Evolutionary conservation across 2,329 filamentous ascomycete species (phyloP).

Genomic region (Davidsoniella neocaledoniae): DNA sequence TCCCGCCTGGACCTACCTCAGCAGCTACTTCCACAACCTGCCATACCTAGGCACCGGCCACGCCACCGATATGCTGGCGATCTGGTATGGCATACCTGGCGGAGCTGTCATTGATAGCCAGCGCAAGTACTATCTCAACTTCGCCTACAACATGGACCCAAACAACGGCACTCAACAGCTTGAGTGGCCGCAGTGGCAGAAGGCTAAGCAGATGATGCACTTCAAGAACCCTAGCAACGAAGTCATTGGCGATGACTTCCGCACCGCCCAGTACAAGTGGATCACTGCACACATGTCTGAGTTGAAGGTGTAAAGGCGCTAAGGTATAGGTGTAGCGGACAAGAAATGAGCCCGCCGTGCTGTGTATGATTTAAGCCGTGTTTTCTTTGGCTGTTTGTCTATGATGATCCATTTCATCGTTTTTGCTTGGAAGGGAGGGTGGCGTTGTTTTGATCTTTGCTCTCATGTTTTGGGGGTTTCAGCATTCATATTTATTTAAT

Average conservation of each 20-base stretch:
- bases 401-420: neutral
- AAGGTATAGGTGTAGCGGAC: slow-evolving; percentile 7
- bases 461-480: neutral
- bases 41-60: slow-evolving; percentile 50
- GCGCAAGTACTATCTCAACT: slow-evolving; percentile 40
- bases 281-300: slow-evolving; percentile 3
- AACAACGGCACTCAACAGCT: slow-evolving; percentile 25
- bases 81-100: slow-evolving; percentile 33
- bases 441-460: neutral
- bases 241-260: slow-evolving; percentile 14
- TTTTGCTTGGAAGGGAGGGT: too few species aligned
- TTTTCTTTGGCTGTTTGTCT: too few species aligned
- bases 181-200: slow-evolving; percentile 25
- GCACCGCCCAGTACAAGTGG: slow-evolving; percentile 13
- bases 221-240: slow-evolving; percentile 12
- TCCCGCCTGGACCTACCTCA: slow-evolving; percentile 42
- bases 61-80: slow-evolving; percentile 36
- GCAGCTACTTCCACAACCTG: slow-evolving; percentile 40
- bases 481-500: too few species aligned
- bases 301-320: slow-evolving; percentile 3
- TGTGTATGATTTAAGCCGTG: too few species aligned
- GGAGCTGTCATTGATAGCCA: slow-evolving; percentile 31
- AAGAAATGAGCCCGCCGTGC: neutral
- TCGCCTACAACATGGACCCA: slow-evolving; percentile 39
- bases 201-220: slow-evolving; percentile 20